Conservation (phyloP, 805 yeast species). For the Danielozyma ontarioensis region DNA sequence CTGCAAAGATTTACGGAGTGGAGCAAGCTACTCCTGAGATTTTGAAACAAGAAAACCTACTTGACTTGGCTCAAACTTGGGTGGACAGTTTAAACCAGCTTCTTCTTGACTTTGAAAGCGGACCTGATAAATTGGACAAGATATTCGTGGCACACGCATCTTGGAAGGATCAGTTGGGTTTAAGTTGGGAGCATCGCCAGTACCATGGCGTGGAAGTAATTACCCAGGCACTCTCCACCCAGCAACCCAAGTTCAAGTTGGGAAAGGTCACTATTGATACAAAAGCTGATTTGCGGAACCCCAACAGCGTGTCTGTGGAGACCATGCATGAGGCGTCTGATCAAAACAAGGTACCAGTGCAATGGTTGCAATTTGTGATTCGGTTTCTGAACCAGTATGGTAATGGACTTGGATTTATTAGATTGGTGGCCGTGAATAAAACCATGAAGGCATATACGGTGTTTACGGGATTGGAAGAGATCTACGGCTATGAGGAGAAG, state of each 20-base stretch:
- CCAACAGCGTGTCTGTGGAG: constrained; percentile 21
- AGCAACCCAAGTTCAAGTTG: constrained; percentile 14
- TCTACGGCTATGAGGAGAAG: constrained; percentile 25
- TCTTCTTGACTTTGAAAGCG: constrained; percentile 6
- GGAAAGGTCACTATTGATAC: constrained; percentile 22
- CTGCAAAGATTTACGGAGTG: constrained; percentile 19
- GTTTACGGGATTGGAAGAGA: constrained; percentile 29
- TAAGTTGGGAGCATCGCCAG: constrained; percentile 28
- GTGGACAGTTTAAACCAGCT: constrained; percentile 20
- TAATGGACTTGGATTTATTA: constrained; percentile 25
- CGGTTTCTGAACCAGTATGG: constrained; percentile 27
- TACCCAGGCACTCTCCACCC: constrained; percentile 8
- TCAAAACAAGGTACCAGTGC: constrained; percentile 20
- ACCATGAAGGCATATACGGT: constrained; percentile 26
- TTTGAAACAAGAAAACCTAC: constrained; percentile 16
- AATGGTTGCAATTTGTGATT: constrained; percentile 30
- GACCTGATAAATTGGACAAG: constrained; percentile 11
- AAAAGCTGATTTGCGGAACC: constrained; percentile 20
- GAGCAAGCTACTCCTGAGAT: constrained; percentile 19
- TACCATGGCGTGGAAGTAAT: constrained; percentile 25
- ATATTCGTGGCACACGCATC: constrained; percentile 18
- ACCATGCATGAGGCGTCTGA: constrained; percentile 21
- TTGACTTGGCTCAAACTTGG: constrained; percentile 22
- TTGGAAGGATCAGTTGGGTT: constrained; percentile 35
- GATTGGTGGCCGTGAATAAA: constrained; percentile 18